Evolutionary conservation across 208 protist genomes (phyloP).

Genomic region (Wallacemonas sp.): DNA sequence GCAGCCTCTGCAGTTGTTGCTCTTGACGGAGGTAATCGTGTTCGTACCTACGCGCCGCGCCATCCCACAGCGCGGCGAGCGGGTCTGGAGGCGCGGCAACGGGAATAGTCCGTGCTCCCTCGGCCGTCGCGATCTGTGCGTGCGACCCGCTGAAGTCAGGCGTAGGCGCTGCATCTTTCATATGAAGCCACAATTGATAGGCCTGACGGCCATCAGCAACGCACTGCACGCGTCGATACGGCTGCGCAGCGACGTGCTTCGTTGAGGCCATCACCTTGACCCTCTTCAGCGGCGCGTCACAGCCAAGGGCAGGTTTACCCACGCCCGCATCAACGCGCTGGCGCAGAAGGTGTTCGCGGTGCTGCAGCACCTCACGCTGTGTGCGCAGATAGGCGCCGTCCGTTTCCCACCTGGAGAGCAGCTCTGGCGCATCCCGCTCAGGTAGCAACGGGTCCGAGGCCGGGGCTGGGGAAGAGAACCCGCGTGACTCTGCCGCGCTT

Average conservation of each 20-base stretch:
- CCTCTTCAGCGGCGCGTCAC: background rate
- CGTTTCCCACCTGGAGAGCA: background rate
- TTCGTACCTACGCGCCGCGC: slow-evolving; percentile 13
- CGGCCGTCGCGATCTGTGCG: background rate
- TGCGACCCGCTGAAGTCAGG: background rate
- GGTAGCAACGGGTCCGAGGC: too few species aligned
- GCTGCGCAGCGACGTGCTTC: background rate
- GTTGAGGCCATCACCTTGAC: background rate
- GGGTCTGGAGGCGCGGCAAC: background rate
- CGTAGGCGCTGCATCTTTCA: background rate
- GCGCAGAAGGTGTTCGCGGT: background rate
- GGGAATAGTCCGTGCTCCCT: too few species aligned
- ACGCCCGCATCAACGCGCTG: background rate
- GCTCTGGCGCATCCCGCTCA: too few species aligned
- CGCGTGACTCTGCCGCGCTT: too few species aligned
- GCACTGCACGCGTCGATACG: background rate
- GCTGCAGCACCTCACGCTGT: slow-evolving; percentile 16
- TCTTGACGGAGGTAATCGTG: slow-evolving; percentile 24
- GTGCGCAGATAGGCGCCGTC: background rate
- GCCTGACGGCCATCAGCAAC: background rate
- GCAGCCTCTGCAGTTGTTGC: slow-evolving; percentile 22
- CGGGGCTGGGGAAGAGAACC: too few species aligned
- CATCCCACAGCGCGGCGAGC: background rate
- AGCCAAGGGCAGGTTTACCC: background rate
- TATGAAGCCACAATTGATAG: slow-evolving; percentile 4